These are phyloP conservation scores for Penicillium sp. DNA, from an alignment of 2,329 filamentous ascomycete genomes.

Conservation along the genomic window DNA sequence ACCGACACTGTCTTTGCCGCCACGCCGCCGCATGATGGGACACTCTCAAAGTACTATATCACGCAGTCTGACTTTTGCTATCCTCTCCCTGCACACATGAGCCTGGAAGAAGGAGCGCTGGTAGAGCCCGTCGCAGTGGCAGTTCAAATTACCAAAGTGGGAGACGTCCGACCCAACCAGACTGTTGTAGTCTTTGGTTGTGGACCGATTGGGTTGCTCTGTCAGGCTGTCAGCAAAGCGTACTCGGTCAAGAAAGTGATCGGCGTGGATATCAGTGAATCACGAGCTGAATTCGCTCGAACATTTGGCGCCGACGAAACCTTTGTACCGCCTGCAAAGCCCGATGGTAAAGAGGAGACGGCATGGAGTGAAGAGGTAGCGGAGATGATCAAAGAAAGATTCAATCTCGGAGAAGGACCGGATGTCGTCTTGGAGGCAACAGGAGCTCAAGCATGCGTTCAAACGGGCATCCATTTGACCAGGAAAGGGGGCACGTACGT, in stretches of 20 bases:
- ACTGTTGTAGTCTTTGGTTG: constrained; percentile 48
- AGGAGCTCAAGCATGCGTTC: constrained; percentile 46
- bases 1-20: constrained; percentile 45
- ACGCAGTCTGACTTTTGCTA: constrained; percentile 47
- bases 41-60: constrained; percentile 47
- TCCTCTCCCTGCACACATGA: constrained; percentile 42
- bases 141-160: constrained; percentile 44
- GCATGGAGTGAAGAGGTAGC: constrained; percentile 39
- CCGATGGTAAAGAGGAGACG: constrained; percentile 30
- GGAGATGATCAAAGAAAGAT: constrained; percentile 36
- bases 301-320: constrained; percentile 44
- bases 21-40: constrained; percentile 48
- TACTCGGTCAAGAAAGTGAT: constrained; percentile 45
- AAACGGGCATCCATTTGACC: constrained; percentile 42
- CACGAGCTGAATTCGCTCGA: constrained; percentile 41
- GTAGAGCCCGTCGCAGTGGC: constrained; percentile 51
- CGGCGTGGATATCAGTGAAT: constrained; percentile 44
- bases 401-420: constrained; percentile 42
- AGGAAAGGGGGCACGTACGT: constrained; percentile 48
- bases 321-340: constrained; percentile 35
- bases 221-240: constrained; percentile 45
- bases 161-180: constrained; percentile 38
- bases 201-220: constrained; percentile 47
- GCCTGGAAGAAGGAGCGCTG: constrained; percentile 49
- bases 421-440: constrained; percentile 50